Conservation (phyloP, 164 flowering plant species). For the Chloranthus sessilifolius region DNA sequence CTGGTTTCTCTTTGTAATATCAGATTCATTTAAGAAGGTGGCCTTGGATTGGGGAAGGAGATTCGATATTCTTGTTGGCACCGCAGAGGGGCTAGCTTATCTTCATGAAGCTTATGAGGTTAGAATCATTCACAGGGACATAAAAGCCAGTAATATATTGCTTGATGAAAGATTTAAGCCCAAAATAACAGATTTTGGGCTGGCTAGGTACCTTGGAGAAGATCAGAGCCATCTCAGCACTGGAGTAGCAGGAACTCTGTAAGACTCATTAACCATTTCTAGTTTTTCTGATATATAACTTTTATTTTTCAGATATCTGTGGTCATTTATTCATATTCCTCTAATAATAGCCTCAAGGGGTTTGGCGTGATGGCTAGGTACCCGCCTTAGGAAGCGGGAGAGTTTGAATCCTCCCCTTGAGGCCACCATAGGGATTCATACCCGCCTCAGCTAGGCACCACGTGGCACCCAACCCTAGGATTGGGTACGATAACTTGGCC, state of each 20-base stretch:
- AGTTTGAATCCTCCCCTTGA: no score
- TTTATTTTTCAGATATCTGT: no score
- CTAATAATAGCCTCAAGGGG: no score
- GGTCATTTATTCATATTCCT: no score
- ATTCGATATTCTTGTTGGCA: conserved; percentile 12
- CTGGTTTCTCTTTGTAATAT: not conserved
- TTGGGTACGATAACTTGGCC: no score
- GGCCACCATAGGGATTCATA: no score
- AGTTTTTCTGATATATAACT: no score
- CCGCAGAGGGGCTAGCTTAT: conserved; percentile 15
- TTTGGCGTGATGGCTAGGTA: no score
- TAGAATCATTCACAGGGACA: conserved; percentile 14
- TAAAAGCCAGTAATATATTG: conserved; percentile 14
- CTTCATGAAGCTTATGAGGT: conserved; percentile 15
- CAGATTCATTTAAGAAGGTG: conserved; percentile 9
- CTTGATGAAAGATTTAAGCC: conserved; percentile 12
- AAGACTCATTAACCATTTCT: conserved; percentile 1
- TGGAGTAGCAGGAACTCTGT: conserved; percentile 15
- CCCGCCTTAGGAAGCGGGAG: no score
- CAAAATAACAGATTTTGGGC: conserved; percentile 15
- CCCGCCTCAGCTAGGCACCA: no score
- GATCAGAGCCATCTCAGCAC: conserved; percentile 16
- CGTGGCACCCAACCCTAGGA: no score
- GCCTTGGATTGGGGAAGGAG: conserved; percentile 10
- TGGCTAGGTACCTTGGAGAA: conserved; percentile 10